Evolutionary conservation across 2,329 filamentous ascomycete genomes (phyloP), one percentile per base, ranked within the genome.

Genomic region (Aotearoamyces nothofagi): DNA sequence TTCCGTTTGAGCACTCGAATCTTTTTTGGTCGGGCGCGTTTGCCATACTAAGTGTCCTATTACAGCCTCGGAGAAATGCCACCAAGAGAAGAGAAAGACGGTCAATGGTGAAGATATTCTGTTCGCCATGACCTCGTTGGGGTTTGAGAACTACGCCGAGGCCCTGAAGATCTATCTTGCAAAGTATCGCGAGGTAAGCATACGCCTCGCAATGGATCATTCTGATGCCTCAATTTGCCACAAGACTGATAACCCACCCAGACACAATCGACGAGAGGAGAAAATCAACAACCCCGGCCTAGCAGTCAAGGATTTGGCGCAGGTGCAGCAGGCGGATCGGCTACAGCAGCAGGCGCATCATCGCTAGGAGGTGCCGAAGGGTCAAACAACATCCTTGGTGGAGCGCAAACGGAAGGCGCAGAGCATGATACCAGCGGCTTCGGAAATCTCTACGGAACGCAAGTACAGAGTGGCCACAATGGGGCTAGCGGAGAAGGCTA

Each of bases 51-150:
- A 31, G 43, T 46, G n/a, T n/a, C n/a, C 39, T 29, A 42, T 44
- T 43, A 52, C 51, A 96, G 90, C 90, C 15, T 96, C 90, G 38
- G 90, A 98, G 57, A 98, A 98, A 57, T 98, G 90, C 51, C 90
- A 98, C 53, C 90, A 96, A 55, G 90, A 98, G 57, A 98, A 98
- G 66, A 75, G 90, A 47, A 98, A 98, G 64, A 98, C 90, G 0
- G 90, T 98, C 42, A 98, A 98, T 49, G 90, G 90, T 43, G 90
- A 98, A 56, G 90, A 98, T 47, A 98, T 98, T 35, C 63, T 98
- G 25, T 98, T 96, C 51, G 90, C 90, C 36, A 98, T 98, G 90
- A 96, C 87, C 5, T 98, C 90, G 15, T 69, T 98, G 19, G 90
- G 90, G 1, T 98, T 98, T 54, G 90, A 98, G 57, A 98, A 98